Conservation (phyloP, 2,329 filamentous ascomycete species). For the Paraphaeosphaeria sporulosa region DNA sequence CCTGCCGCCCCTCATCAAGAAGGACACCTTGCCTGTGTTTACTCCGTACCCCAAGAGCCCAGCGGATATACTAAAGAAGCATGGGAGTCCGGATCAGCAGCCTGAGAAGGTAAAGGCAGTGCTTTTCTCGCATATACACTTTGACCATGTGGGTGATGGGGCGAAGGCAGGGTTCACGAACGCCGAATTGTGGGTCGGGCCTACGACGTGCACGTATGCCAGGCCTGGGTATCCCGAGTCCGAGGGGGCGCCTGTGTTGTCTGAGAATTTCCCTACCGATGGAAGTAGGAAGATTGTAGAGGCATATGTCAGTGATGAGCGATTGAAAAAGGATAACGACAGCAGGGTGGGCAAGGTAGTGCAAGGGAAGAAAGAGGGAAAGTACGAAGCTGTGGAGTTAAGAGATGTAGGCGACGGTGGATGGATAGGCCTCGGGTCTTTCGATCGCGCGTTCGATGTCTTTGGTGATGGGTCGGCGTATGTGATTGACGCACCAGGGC, state of each 20-base stretch:
- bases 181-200: conserved; percentile 52
- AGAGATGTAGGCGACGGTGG: conserved; percentile 48
- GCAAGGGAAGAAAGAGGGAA: conserved; percentile 30
- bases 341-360: conserved; percentile 34
- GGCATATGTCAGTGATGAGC: conserved; percentile 38
- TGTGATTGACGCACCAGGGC: conserved; percentile 60
- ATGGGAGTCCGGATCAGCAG: conserved; percentile 38
- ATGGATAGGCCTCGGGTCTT: conserved; percentile 50
- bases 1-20: conserved; percentile 50
- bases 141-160: conserved; percentile 52
- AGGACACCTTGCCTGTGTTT: conserved; percentile 52
- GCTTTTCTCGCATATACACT: conserved; percentile 51
- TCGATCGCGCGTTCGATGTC: conserved; percentile 57
- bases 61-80: conserved; percentile 35
- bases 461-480: conserved; percentile 59
- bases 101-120: conserved; percentile 51
- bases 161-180: conserved; percentile 44
- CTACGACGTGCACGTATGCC: conserved; percentile 41
- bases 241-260: conserved; percentile 40
- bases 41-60: conserved; percentile 41
- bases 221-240: conserved; percentile 39
- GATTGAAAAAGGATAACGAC: conserved; percentile 30
- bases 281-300: conserved; percentile 54
- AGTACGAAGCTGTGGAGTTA: conserved; percentile 39
- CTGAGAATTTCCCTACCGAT: conserved; percentile 52